phyloP scores from a whole-genome alignment of 108 stramenopile species.

The Discostella stelligeroides region DNA sequence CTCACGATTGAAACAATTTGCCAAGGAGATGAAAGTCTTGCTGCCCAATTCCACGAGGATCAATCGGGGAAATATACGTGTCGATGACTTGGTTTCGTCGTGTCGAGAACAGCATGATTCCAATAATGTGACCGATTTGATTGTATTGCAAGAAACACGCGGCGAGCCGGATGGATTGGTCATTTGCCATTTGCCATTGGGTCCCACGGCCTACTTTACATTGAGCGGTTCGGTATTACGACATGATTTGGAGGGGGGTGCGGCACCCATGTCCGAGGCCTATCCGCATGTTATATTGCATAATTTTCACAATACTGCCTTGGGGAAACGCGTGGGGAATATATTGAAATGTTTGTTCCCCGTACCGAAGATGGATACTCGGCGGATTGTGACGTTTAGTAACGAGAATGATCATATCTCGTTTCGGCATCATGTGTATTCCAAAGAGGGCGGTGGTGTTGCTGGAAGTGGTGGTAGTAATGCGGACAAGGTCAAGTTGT shows the following conservation, averaged over 20 bases:
- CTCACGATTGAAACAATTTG: conserved; percentile 95
- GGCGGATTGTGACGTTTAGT: conserved; percentile 93
- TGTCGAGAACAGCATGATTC: conserved; percentile 61
- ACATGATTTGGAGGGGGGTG: conserved; percentile 94
- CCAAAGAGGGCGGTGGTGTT: conserved; percentile 52
- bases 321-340: conserved; percentile 92
- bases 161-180: conserved; percentile 99
- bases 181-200: conserved; percentile 97
- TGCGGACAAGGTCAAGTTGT: conserved; percentile 82
- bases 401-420: conserved; percentile 96
- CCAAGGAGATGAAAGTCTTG: conserved; percentile 96
- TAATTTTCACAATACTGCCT: conserved; percentile 76
- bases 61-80: conserved; percentile 95
- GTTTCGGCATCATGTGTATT: conserved; percentile 98
- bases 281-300: conserved; percentile 94
- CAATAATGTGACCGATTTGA: conserved; percentile 98
- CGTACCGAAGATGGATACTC: conserved; percentile 87
- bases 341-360: conserved; percentile 97
- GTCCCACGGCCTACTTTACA: conserved; percentile 97
- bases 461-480: not conserved
- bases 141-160: conserved; percentile 97
- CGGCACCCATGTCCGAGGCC: conserved; percentile 95
- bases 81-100: conserved; percentile 91
- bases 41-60: conserved; percentile 95
- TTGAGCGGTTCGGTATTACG: conserved; percentile 90